phyloP scores from a whole-genome alignment of 768 basidiomycete species.

The Lepiota venenata region DNA sequence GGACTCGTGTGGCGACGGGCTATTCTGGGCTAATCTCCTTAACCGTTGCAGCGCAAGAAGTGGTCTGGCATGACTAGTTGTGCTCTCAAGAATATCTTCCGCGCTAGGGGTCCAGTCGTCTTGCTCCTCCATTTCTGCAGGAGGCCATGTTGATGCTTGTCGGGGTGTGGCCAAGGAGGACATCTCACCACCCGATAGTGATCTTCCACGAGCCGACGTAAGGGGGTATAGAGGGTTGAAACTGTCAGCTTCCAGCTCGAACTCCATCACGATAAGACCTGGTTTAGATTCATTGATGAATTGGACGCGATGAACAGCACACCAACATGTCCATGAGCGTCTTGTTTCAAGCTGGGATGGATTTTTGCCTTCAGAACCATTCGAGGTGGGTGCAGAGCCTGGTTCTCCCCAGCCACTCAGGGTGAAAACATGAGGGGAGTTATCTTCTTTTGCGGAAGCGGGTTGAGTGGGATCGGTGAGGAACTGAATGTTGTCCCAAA shows the following conservation, averaged over 20 bases:
- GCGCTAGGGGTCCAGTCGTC: slow-evolving; percentile 42
- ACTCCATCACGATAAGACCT: slow-evolving; percentile 66
- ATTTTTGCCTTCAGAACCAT: slow-evolving; percentile 19
- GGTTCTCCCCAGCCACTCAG: slow-evolving; percentile 72
- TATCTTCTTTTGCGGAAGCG: slow-evolving; percentile 39
- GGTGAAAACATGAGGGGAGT: slow-evolving; percentile 59
- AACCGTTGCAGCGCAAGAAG: slow-evolving; percentile 69
- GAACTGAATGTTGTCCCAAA: slow-evolving; percentile 76
- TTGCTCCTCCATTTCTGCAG: slow-evolving; percentile 18
- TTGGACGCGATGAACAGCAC: slow-evolving; percentile 56
- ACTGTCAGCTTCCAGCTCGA: slow-evolving; percentile 70
- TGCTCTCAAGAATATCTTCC: slow-evolving; percentile 67
- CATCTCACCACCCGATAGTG: slow-evolving; percentile 12
- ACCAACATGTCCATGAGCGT: slow-evolving; percentile 68
- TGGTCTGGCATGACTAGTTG: slow-evolving; percentile 64
- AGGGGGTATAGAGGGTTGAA: slow-evolving; percentile 70
- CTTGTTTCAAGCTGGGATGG: not conserved
- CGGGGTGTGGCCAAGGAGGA: slow-evolving; percentile 7
- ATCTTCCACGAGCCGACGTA: slow-evolving; percentile 11
- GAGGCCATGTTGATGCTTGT: slow-evolving; percentile 1
- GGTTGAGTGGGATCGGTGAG: slow-evolving; percentile 45
- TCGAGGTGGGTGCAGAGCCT: slow-evolving; percentile 35
- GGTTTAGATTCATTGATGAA: slow-evolving; percentile 10
- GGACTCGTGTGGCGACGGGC: slow-evolving; percentile 6
- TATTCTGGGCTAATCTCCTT: slow-evolving; percentile 38